These are phyloP conservation scores for Betula pendula DNA, from an alignment of 306 rosid genomes.

Conservation along the genomic window DNA sequence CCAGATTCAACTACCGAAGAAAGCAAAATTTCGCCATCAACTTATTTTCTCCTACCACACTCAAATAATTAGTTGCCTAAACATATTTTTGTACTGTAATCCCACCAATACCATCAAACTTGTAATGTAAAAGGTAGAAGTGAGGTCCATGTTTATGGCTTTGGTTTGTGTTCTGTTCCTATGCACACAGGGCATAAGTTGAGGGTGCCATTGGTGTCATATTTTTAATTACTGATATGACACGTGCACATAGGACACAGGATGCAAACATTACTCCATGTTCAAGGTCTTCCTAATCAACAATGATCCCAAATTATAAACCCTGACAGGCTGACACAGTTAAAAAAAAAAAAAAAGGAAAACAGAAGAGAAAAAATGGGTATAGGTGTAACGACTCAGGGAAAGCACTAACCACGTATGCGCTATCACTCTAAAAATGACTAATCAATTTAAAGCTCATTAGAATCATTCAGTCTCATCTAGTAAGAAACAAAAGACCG, in stretches of 20 bases:
- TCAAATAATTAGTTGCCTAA: background rate
- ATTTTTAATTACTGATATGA: too few relatives aligned
- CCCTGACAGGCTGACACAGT: background rate
- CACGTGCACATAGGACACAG: too few relatives aligned
- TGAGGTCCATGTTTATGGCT: background rate
- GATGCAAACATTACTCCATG: background rate
- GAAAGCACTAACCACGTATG: background rate
- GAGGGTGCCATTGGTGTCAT: too few relatives aligned
- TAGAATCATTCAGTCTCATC: too few relatives aligned
- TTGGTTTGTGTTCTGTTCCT: too few relatives aligned
- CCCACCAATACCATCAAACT: background rate
- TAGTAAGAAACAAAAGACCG: too few relatives aligned
- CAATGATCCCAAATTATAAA: background rate
- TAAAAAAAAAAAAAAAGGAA: background rate
- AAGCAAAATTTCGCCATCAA: conserved; percentile 16
- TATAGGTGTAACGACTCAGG: background rate
- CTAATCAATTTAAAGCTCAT: too few relatives aligned
- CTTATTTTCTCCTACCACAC: conserved; percentile 2
- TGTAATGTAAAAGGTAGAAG: background rate
- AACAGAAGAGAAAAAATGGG: conserved; percentile 27
- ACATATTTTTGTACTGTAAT: background rate
- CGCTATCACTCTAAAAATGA: too few relatives aligned
- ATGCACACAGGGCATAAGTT: too few relatives aligned
- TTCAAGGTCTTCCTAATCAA: background rate
- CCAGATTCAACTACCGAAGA: conserved; percentile 19